These are phyloP conservation scores for Gryganskiella cystojenkinii DNA, from an alignment of 192 early-diverging fungal species.

Conservation along the genomic window DNA sequence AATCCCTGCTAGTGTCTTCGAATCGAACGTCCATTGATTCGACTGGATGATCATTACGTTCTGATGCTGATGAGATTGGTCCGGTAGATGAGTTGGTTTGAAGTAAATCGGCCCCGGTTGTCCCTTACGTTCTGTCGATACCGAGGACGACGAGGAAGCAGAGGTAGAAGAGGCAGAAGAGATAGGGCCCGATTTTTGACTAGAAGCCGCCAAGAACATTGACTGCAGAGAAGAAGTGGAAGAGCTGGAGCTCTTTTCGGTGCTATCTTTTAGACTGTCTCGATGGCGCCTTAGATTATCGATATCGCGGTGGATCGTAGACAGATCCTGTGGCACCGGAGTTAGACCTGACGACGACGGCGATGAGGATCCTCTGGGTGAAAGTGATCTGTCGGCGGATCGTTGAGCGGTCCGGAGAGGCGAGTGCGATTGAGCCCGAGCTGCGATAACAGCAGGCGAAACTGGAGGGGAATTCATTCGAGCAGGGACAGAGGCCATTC, in stretches of 20 bases:
- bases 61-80: conserved; percentile 5
- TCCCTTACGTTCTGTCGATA: background rate
- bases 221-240: background rate
- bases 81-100: conserved; percentile 33
- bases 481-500: background rate
- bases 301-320: conserved; percentile 21
- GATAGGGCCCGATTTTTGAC: too few species aligned
- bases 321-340: conserved; percentile 6
- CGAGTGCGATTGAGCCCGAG: background rate
- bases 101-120: conserved; percentile 28
- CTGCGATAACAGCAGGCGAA: background rate
- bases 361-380: background rate
- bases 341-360: background rate
- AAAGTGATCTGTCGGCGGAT: background rate
- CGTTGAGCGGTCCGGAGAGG: background rate
- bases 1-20: background rate
- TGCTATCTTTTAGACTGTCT: conserved; percentile 6
- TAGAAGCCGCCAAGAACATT: too few species aligned
- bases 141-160: conserved; percentile 11
- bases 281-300: conserved; percentile 34
- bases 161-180: background rate
- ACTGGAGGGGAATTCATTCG: background rate
- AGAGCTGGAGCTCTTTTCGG: background rate
- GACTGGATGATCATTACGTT: conserved; percentile 35
- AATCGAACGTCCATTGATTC: conserved; percentile 27